phyloP scores from a whole-genome alignment of 1,139 yeast species.

The Martiniozyma asiatica region DNA sequence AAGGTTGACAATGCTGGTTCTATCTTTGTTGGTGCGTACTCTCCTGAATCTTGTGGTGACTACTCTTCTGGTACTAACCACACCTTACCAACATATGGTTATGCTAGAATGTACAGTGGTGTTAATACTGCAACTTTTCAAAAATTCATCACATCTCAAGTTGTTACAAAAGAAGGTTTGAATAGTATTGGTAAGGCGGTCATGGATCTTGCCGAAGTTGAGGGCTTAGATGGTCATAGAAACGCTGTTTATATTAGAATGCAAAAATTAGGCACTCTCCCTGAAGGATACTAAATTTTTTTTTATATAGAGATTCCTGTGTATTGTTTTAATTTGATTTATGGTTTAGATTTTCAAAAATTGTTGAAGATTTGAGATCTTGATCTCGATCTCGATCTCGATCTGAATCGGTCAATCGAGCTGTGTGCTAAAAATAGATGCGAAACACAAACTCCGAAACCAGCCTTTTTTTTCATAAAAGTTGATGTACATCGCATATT shows the following conservation, averaged over 20 bases:
- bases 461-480: too few species aligned
- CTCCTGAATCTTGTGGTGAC: constrained; percentile 98
- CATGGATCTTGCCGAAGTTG: constrained; percentile 92
- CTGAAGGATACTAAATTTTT: constrained; percentile 12
- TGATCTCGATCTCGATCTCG: too few species aligned
- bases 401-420: too few species aligned
- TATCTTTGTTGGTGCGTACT: constrained; percentile 87
- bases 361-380: too few species aligned
- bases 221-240: constrained; percentile 94
- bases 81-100: constrained; percentile 95
- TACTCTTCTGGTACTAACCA: constrained; percentile 97
- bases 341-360: too few species aligned
- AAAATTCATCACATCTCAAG: constrained; percentile 89
- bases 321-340: too few species aligned
- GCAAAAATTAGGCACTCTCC: constrained; percentile 50
- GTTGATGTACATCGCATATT: too few species aligned
- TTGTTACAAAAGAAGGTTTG: constrained; percentile 75
- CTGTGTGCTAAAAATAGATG: too few species aligned
- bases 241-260: constrained; percentile 91
- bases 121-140: constrained; percentile 94
- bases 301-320: not conserved
- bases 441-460: too few species aligned
- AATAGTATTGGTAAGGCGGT: constrained; percentile 87
- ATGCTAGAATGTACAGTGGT: constrained; percentile 95
- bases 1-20: constrained; percentile 88